phyloP scores from a whole-genome alignment of 768 basidiomycete species.

The Punctularia strigosozonata region DNA sequence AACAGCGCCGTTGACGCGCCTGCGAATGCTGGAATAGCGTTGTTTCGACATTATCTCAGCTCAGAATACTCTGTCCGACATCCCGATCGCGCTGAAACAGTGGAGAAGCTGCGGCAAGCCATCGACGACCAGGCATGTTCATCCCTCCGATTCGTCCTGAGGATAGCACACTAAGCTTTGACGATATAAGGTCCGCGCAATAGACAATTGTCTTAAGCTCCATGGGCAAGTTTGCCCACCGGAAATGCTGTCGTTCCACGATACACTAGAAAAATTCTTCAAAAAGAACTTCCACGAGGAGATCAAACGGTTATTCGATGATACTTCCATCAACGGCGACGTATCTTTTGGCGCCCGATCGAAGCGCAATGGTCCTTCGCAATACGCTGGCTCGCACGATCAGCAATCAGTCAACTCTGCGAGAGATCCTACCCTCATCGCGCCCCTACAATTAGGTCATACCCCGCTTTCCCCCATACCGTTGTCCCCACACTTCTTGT shows the following conservation, averaged over 20 bases:
- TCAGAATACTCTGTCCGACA: conserved; percentile 55
- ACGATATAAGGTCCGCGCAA: conserved; percentile 61
- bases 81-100: conserved; percentile 56
- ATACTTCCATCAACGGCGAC: too few relatives aligned
- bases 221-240: conserved; percentile 74
- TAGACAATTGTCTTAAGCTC: conserved; percentile 75
- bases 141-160: neutral
- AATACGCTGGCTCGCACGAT: too few relatives aligned
- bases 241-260: conserved; percentile 90
- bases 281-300: conserved; percentile 77
- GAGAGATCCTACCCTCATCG: too few relatives aligned
- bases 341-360: too few relatives aligned
- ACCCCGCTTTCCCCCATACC: too few relatives aligned
- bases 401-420: too few relatives aligned
- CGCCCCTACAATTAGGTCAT: too few relatives aligned
- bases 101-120: conserved; percentile 59
- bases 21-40: conserved; percentile 59
- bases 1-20: conserved; percentile 84
- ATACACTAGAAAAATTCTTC: conserved; percentile 79
- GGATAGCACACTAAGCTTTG: conserved; percentile 1
- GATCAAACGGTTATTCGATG: conserved; percentile 57
- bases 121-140: conserved; percentile 72
- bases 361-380: too few relatives aligned
- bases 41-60: conserved; percentile 72
- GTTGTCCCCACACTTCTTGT: too few relatives aligned